Evolutionary conservation across 352 stramenopile genomes (phyloP), one percentile per base, ranked within the genome.

Genomic region (Blastocystis sp.): DNA sequence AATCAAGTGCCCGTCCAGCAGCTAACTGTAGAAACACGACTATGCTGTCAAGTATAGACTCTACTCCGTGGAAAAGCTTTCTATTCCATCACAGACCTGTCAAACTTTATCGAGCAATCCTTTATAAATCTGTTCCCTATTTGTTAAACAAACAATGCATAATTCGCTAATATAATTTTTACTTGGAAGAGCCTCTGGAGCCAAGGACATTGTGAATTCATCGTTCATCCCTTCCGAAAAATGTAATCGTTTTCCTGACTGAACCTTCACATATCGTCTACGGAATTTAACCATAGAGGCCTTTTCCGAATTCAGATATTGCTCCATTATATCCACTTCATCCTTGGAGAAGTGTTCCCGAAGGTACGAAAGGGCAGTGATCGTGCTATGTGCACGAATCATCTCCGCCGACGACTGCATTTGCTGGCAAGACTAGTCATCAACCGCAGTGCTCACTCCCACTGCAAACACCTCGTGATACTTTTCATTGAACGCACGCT

Each of bases 341-440:
- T 80, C 70, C 55, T 80, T 80, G 20, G 70, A 47, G 70, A 80
- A 80, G 55, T 56, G 70, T n/a, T 80, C 70, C 13, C 29, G 47
- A 43, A 80, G 55, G 15, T 80, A 37, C 26, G 37, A 18, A 9
- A 80, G 13, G 9, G 70, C 70, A 3, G 8, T 34, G 39, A 62
- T 41, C 43, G 45, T 41, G 45, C 70, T 64, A 29, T 80, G 70
- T 41, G 45, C 70, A 8, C 45, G 41, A 18, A 80, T 43, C 50
- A 64, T 56, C 39, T 80, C 70, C 11, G 11, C 47, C 43, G 54
- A 41, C 13, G 26, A 43, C 9, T 37, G 23, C 70, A 56, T 54
- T 54, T 80, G 34, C 1, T 39, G 18, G 34, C 45, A 47, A n/a
- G 63, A 75, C 37, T 75, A 53, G 23, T 41, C 26, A 15, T 9